phyloP scores from a whole-genome alignment of 768 basidiomycete genomes.

The Naganishia kalamii region DNA sequence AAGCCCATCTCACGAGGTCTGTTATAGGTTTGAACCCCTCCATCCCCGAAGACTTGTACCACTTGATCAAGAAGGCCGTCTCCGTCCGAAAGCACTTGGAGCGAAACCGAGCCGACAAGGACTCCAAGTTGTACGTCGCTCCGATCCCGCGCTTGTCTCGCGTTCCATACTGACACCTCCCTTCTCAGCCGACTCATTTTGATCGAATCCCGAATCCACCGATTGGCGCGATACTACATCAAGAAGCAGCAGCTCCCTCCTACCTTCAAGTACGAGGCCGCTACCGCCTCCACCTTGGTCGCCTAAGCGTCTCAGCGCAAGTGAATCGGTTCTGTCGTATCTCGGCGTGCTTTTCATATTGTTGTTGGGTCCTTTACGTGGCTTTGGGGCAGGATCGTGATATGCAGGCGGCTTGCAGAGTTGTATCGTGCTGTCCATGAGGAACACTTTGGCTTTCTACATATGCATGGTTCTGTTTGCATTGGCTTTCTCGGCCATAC shows the following conservation, averaged over 20 bases:
- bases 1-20: neutral
- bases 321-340: neutral
- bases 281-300: constrained; percentile 69
- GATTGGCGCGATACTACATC: constrained; percentile 97
- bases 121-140: constrained; percentile 46
- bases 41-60: constrained; percentile 99
- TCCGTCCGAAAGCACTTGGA: constrained; percentile 98
- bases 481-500: too few relatives aligned
- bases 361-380: constrained; percentile 1
- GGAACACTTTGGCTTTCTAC: neutral
- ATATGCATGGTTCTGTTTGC: constrained; percentile 10
- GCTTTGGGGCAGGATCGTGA: constrained; percentile 10
- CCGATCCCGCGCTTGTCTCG: neutral
- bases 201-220: constrained; percentile 98
- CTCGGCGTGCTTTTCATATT: neutral
- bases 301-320: constrained; percentile 33
- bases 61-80: constrained; percentile 99
- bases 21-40: constrained; percentile 70
- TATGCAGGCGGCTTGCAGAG: neutral
- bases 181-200: constrained; percentile 77
- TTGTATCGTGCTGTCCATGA: constrained; percentile 7
- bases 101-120: constrained; percentile 97
- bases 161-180: neutral
- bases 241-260: constrained; percentile 95
- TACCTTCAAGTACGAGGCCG: constrained; percentile 97